Base-by-base conservation (phyloP, 129 eudicot genomes). In the Flaveria linearis region DNA sequence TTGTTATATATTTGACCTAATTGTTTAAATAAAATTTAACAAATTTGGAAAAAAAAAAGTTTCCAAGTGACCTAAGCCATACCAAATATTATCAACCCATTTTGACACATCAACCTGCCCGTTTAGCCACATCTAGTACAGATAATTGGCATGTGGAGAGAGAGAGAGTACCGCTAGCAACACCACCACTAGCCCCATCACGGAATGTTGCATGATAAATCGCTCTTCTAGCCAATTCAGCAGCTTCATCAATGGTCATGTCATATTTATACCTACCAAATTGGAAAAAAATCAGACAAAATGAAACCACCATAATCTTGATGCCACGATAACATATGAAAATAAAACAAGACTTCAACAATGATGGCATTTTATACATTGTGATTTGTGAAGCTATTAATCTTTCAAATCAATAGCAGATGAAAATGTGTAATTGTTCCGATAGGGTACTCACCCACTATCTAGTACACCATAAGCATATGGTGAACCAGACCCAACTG, bases 161-260 rank as follows among this genome's bases (percentile, higher is more conserved):
- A 57, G 68, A 75, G 20, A 73, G 52, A 42, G 61, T 95, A 95
- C 99, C 99, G 68, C 97, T 95, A 46, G 93, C 97, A 85, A 90
- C 96, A 84, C 99, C 99, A 46, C 99, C 99, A 91, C 99, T 95
- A 76, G 97, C 97, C 71, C 97, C 99, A 82, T 94, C 99, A 81
- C 97, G 97, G 85, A 91, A 95, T 16, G 99, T 95, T 1, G 99
- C 99, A 69, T 95, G 99, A 82, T 95, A 95, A 33, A 95, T 95
- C 16, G 97, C 83, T 77, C 99, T 81, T 74, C 97, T 89, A 69
- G 99, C 99, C 88, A 95, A 80, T 77, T 95, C 99, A 22, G 99
- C 89, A 71, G 97, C 99, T 82, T 95, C 97, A 42, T 86, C 90
- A 18, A 95, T 85, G 2, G 92, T 51, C 99, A 95, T 81, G 65